Percentiles rank a stretch among this genome's conserved stretches.
phyloP scores from a whole-genome alignment of 768 basidiomycete species.

The Serendipita indica region DNA sequence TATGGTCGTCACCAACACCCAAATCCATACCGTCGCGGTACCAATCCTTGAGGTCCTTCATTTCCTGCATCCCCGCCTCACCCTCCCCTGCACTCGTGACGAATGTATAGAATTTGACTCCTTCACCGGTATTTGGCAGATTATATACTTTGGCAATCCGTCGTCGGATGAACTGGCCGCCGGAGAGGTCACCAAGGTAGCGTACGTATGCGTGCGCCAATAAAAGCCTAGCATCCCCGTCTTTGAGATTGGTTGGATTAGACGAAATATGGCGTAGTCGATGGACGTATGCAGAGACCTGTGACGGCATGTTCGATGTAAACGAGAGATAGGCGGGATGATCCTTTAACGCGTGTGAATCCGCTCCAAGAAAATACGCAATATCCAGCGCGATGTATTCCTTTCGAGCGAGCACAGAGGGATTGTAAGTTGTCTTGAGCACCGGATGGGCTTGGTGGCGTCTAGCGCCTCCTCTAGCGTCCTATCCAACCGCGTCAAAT shows the following conservation, averaged over 20 bases:
- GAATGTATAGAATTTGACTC: conserved; percentile 56
- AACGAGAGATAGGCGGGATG: too few relatives aligned
- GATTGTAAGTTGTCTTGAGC: conserved; percentile 57
- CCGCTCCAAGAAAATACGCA: conserved; percentile 37
- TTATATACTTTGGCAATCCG: conserved; percentile 52
- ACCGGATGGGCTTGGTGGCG: conserved; percentile 44
- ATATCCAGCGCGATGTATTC: conserved; percentile 52
- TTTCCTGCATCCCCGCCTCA: conserved; percentile 37
- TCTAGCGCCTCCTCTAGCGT: conserved; percentile 43
- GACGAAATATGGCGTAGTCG: conserved; percentile 35
- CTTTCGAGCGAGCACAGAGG: conserved; percentile 48
- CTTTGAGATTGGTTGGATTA: too few relatives aligned
- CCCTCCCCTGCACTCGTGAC: conserved; percentile 36
- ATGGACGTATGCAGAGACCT: conserved; percentile 36
- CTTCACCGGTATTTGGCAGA: conserved; percentile 40
- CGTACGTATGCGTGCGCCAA: conserved; percentile 73
- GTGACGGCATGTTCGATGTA: too few relatives aligned
- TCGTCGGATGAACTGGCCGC: conserved; percentile 56
- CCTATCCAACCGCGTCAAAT: conserved; percentile 21
- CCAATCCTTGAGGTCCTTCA: conserved; percentile 64
- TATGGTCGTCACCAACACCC: conserved; percentile 29
- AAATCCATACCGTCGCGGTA: conserved; percentile 41
- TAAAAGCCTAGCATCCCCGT: conserved; percentile 23
- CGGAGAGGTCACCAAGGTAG: conserved; percentile 67
- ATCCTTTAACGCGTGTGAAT: too few relatives aligned